Evolutionary conservation across 768 basidiomycete genomes (phyloP).

Genomic region (Galerina sulciceps): DNA sequence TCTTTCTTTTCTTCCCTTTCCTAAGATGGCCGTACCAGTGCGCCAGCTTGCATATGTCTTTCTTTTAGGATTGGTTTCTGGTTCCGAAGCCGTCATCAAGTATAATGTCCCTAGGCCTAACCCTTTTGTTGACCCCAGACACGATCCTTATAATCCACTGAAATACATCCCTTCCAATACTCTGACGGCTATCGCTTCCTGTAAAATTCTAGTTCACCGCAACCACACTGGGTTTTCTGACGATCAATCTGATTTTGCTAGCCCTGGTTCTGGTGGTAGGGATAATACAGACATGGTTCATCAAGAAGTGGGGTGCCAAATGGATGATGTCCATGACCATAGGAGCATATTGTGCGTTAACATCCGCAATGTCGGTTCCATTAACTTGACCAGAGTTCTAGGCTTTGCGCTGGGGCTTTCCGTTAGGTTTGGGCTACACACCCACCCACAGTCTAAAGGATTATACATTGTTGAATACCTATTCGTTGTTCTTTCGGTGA

Average conservation of each 20-base stretch:
- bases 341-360: slow-evolving; percentile 56
- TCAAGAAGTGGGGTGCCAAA: slow-evolving; percentile 48
- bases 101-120: slow-evolving; percentile 31
- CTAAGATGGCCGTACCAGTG: neutral
- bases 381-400: slow-evolving; percentile 22
- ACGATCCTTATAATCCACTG: slow-evolving; percentile 57
- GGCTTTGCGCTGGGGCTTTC: slow-evolving; percentile 62
- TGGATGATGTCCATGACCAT: slow-evolving; percentile 68
- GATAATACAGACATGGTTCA: slow-evolving; percentile 46
- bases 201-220: slow-evolving; percentile 2
- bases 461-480: slow-evolving; percentile 62
- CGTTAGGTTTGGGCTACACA: slow-evolving; percentile 58
- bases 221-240: neutral
- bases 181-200: slow-evolving; percentile 48
- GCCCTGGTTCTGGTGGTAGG: slow-evolving; percentile 44
- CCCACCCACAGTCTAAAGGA: slow-evolving; percentile 52
- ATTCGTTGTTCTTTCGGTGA: slow-evolving; percentile 62
- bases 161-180: slow-evolving; percentile 59
- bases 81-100: slow-evolving; percentile 18
- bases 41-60: slow-evolving; percentile 4
- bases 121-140: slow-evolving; percentile 51
- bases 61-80: slow-evolving; percentile 9
- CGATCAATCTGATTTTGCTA: slow-evolving; percentile 6
- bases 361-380: neutral
- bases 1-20: slow-evolving; percentile 1